Conservation (phyloP, 805 yeast species). For the Osmozyma mogii region DNA sequence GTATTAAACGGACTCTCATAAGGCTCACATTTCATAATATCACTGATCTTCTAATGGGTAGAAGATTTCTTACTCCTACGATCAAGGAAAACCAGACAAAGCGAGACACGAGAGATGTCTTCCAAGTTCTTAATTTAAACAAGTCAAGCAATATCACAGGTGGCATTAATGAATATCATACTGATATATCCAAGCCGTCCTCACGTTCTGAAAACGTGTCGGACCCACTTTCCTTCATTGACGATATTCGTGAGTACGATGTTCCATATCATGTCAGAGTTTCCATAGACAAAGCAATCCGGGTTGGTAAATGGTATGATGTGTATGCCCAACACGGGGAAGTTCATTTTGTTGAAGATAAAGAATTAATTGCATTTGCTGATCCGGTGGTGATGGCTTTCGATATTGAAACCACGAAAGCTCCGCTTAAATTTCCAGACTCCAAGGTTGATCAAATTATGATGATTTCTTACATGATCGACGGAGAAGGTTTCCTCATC, state of each 20-base stretch:
- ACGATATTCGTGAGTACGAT: conserved; percentile 87
- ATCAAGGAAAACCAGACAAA: conserved; percentile 57
- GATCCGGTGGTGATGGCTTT: conserved; percentile 96
- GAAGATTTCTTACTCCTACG: conserved; percentile 62
- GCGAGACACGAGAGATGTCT: conserved; percentile 59
- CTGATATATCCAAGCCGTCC: conserved; percentile 2
- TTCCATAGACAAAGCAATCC: conserved; percentile 76
- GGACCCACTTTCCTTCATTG: conserved; percentile 59
- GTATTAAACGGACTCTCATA: conserved; percentile 56
- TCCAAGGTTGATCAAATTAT: conserved; percentile 83
- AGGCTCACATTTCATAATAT: conserved; percentile 69
- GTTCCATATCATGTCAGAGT: conserved; percentile 96
- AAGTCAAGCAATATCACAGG: conserved; percentile 12
- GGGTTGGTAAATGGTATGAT: conserved; percentile 95
- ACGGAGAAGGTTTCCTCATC: conserved; percentile 90
- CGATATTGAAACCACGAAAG: conserved; percentile 96
- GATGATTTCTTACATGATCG: conserved; percentile 99
- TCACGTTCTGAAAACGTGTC: conserved; percentile 9
- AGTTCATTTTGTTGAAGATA: conserved; percentile 47
- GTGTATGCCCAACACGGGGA: conserved; percentile 59
- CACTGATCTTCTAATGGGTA: conserved; percentile 65
- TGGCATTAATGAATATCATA: conserved; percentile 4
- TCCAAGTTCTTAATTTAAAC: conserved; percentile 45
- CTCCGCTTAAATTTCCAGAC: conserved; percentile 94
- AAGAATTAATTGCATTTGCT: conserved; percentile 83